Percentiles rank a stretch among this genome's conserved stretches.
Conservation (phyloP, 805 yeast species). For the Lachancea lanzarotensis region DNA sequence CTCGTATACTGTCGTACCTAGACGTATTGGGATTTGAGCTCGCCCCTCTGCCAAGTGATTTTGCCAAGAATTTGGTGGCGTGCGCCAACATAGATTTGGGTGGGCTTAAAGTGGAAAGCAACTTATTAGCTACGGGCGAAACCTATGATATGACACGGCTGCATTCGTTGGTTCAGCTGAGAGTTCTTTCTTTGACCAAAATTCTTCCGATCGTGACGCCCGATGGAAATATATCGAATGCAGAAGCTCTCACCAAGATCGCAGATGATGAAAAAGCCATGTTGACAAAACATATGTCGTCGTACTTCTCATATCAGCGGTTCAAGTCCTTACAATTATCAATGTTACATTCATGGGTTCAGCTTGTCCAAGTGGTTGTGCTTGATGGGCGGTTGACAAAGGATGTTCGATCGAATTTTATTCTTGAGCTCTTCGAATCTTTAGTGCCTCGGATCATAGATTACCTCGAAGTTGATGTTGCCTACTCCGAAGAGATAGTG, state of each 20-base stretch:
- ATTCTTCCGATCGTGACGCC: constrained; percentile 1
- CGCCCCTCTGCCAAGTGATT: constrained; percentile 29
- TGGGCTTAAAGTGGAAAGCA: constrained; percentile 36
- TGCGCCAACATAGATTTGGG: constrained; percentile 36
- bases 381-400: constrained; percentile 50
- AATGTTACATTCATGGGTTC: constrained; percentile 77
- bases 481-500: constrained; percentile 68
- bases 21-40: constrained; percentile 61
- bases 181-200: constrained; percentile 9
- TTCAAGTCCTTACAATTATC: constrained; percentile 49
- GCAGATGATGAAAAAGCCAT: constrained; percentile 18
- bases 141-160: constrained; percentile 41
- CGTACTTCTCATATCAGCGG: constrained; percentile 40
- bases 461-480: constrained; percentile 58
- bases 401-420: constrained; percentile 49
- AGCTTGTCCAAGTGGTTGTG: constrained; percentile 65
- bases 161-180: constrained; percentile 33
- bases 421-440: constrained; percentile 68
- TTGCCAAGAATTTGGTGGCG: constrained; percentile 17
- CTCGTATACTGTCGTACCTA: constrained; percentile 60
- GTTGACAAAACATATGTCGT: constrained; percentile 36
- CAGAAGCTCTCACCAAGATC: constrained; percentile 11
- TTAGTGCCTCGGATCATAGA: constrained; percentile 71
- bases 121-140: constrained; percentile 23
- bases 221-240: constrained; percentile 14